Conservation (phyloP, 441 rosid species). For the Gossypium schwendimanii region DNA sequence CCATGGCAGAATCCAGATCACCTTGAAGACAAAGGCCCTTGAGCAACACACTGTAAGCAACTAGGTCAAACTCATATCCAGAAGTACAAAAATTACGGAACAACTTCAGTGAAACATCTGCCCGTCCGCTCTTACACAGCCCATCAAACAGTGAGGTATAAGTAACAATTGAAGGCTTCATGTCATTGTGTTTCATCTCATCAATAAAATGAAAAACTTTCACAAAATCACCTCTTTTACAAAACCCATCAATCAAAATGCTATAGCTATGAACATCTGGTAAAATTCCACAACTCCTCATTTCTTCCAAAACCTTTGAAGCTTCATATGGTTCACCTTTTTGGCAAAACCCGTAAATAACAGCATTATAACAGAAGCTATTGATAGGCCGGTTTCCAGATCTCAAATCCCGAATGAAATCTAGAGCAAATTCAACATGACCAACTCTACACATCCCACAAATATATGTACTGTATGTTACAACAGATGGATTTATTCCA, state of each 20-base stretch:
- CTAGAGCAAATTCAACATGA: conserved; percentile 27
- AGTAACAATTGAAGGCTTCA: conserved; percentile 39
- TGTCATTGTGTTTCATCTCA: conserved; percentile 28
- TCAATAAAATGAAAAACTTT: conserved; percentile 31
- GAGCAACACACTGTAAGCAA: conserved; percentile 31
- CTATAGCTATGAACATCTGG: conserved; percentile 48
- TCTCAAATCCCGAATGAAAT: conserved; percentile 24
- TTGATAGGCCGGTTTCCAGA: conserved; percentile 23
- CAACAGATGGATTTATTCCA: conserved; percentile 31
- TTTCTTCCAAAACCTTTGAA: conserved; percentile 38
- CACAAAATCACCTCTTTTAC: conserved; percentile 35
- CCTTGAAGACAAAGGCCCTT: conserved; percentile 31
- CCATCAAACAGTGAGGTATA: conserved; percentile 30
- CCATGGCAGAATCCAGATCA: conserved; percentile 33
- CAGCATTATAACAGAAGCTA: conserved; percentile 46
- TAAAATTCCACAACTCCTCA: conserved; percentile 29
- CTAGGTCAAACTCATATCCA: conserved; percentile 29
- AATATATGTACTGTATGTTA: conserved; percentile 37
- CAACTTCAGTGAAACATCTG: conserved; percentile 19
- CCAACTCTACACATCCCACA: conserved; percentile 44
- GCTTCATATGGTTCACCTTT: conserved; percentile 33
- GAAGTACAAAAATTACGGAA: conserved; percentile 25
- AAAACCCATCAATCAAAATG: conserved; percentile 44
- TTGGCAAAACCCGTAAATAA: conserved; percentile 44
- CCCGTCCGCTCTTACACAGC: conserved; percentile 31